Base-by-base conservation (phyloP, 2,329 filamentous ascomycete genomes). In the Talaromyces albobiverticillius region DNA sequence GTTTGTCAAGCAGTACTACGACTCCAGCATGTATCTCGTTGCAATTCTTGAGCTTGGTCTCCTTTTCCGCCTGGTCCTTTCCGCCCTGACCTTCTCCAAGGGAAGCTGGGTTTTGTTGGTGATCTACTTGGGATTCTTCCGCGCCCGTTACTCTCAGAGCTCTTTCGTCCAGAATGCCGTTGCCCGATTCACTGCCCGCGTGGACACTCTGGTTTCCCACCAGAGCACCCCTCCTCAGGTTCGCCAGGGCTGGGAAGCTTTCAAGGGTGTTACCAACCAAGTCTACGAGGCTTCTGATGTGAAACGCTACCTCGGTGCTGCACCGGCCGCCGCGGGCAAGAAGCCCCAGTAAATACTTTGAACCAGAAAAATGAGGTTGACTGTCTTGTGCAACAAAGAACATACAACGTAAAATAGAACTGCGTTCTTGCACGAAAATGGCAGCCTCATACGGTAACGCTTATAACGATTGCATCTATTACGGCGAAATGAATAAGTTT, bases 1-100 rank as follows among this genome's bases (percentile, higher is more conserved):
- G 66, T 99, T 99, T 67, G 91, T 99, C 72, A 97, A 97, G 85
- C 85, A 91, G 71, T 96, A 97, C 83, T 99, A 99, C 71, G 94
- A 99, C 71, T 78, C 84, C 58, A 95, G 90, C 74, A 99, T 99
- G 94, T 89, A 88, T 55, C 79, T 97, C 57, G 94, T 99, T 29
- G 88, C 93, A 34, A 79, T 81, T 45, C 88, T 99, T 56, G 94
- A 99, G 78, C 90, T 97, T 62, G 76, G 83, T 38, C 84, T 97
- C 57, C 95, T 92, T 86, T 78, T 88, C 73, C 90, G 94, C 67
- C 78, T 99, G 53, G 68, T 95, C 46, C 75, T 91, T 52, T 87
- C 89, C 29, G 90, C 90, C 58, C 76, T 97, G 59, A 79, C 95
- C 63, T 97, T 97, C 83, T 85, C 87, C 76, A 90, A 87, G 72